phyloP scores from a whole-genome alignment of 192 early-diverging fungal genomes.

The Tieghemiomyces parasiticus region DNA sequence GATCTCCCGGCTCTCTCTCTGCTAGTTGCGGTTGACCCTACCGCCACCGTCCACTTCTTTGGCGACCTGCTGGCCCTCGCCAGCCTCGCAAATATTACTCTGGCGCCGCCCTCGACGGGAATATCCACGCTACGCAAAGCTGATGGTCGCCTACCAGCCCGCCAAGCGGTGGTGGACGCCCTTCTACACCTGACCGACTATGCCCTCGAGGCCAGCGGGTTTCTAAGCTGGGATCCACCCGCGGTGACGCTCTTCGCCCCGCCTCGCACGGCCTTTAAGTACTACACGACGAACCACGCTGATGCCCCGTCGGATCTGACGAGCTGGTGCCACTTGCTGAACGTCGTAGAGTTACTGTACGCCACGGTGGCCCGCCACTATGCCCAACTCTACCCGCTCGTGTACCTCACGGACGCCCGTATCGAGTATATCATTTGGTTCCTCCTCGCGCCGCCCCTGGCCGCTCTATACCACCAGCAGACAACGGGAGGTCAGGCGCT shows the following conservation, averaged over 20 bases:
- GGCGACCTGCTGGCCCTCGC: not conserved
- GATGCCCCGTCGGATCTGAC: not conserved
- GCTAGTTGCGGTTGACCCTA: not conserved
- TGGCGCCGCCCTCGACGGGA: not conserved
- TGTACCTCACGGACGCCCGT: conserved; percentile 1
- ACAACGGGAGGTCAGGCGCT: too few species aligned
- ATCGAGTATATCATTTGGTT: conserved; percentile 1
- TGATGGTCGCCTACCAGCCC: not conserved
- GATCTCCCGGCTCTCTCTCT: not conserved
- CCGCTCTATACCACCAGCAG: not conserved
- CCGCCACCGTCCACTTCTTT: not conserved
- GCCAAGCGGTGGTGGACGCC: conserved; percentile 1
- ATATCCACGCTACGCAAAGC: not conserved
- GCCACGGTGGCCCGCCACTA: not conserved
- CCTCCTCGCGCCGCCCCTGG: conserved; percentile 3
- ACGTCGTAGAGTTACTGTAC: not conserved
- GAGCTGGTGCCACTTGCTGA: not conserved
- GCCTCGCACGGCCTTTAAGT: not conserved
- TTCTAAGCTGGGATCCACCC: not conserved
- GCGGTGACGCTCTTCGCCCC: not conserved
- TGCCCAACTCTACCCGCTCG: conserved; percentile 6
- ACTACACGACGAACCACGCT: not conserved
- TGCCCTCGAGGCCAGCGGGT: not conserved
- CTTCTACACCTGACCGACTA: not conserved
- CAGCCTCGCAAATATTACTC: not conserved